These are phyloP conservation scores for Adiantum capillusveneris DNA, from an alignment of 75 land plant species.

Conservation along the genomic window DNA sequence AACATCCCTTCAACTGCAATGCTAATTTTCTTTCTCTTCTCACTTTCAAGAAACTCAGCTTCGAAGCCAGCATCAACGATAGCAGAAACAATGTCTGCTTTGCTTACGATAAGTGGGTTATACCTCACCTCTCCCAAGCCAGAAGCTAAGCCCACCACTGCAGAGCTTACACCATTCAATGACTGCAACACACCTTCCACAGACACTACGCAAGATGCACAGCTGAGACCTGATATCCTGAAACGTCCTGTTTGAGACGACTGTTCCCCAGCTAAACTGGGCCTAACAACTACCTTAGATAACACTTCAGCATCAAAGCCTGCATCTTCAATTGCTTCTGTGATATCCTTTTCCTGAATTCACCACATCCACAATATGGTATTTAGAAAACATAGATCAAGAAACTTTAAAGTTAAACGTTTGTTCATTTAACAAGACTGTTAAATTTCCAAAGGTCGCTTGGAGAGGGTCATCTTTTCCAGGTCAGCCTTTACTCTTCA, in stretches of 20 bases:
- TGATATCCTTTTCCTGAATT: constrained; percentile 69
- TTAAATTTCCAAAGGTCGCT: no score
- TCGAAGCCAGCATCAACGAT: constrained; percentile 98
- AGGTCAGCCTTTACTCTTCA: no score
- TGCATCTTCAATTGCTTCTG: constrained; percentile 88
- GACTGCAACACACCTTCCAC: constrained; percentile 76
- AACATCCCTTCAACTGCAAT: constrained; percentile 43
- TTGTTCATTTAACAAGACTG: no score
- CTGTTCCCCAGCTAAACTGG: constrained; percentile 6
- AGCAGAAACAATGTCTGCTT: constrained; percentile 61
- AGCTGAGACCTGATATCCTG: constrained; percentile 88
- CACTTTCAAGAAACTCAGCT: constrained; percentile 70
- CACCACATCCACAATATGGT: no score
- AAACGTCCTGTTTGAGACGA: constrained; percentile 60
- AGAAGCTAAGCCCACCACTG: constrained; percentile 80
- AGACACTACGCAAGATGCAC: constrained; percentile 89
- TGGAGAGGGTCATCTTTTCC: no score
- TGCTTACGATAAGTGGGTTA: constrained; percentile 53
- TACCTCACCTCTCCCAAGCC: constrained; percentile 85
- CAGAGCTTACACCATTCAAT: constrained; percentile 77
- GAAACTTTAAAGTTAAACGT: no score
- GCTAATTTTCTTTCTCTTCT: constrained; percentile 54
- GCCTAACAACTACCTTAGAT: constrained; percentile 24
- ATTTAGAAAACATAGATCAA: no score
- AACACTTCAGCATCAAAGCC: constrained; percentile 93